phyloP scores from a whole-genome alignment of 495 filamentous ascomycete species.

The Neurospora sp. region DNA sequence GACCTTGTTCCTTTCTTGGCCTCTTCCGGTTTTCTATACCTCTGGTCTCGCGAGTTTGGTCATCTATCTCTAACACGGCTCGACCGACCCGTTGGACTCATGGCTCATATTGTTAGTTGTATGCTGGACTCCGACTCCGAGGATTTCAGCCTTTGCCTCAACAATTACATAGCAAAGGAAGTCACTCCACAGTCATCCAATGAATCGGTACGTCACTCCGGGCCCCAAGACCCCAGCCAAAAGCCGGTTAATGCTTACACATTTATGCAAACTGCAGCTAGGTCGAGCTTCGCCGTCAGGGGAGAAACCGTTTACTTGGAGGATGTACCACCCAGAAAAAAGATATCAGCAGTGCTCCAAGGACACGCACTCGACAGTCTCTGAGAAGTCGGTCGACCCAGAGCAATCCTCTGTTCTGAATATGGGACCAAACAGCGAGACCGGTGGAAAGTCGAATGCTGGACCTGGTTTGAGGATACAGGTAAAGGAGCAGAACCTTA shows the following conservation, averaged over 20 bases:
- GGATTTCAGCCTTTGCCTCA: conserved; percentile 24
- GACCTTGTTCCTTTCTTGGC: conserved; percentile 10
- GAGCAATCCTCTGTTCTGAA: conserved; percentile 38
- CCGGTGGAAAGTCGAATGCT: conserved; percentile 29
- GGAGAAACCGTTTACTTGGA: conserved; percentile 39
- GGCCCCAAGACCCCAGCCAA: not conserved
- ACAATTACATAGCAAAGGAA: conserved; percentile 37
- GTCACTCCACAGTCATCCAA: conserved; percentile 31
- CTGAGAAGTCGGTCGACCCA: conserved; percentile 38
- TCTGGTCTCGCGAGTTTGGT: conserved; percentile 13
- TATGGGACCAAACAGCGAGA: conserved; percentile 34
- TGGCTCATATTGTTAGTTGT: conserved; percentile 41
- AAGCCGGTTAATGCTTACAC: conserved; percentile 20
- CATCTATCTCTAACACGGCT: conserved; percentile 23
- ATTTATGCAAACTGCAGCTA: conserved; percentile 14
- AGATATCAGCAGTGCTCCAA: conserved; percentile 45
- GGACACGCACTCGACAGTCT: conserved; percentile 28
- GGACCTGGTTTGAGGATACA: conserved; percentile 33
- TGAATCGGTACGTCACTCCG: conserved; percentile 34
- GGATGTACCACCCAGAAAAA: conserved; percentile 41
- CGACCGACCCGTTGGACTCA: conserved; percentile 20
- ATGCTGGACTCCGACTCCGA: conserved; percentile 30
- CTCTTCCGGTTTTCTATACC: conserved; percentile 9
- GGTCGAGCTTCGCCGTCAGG: conserved; percentile 24
- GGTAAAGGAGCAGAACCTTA: conserved; percentile 42